phyloP scores from a whole-genome alignment of 129 eudicot species.

The Lactuca saligna region DNA sequence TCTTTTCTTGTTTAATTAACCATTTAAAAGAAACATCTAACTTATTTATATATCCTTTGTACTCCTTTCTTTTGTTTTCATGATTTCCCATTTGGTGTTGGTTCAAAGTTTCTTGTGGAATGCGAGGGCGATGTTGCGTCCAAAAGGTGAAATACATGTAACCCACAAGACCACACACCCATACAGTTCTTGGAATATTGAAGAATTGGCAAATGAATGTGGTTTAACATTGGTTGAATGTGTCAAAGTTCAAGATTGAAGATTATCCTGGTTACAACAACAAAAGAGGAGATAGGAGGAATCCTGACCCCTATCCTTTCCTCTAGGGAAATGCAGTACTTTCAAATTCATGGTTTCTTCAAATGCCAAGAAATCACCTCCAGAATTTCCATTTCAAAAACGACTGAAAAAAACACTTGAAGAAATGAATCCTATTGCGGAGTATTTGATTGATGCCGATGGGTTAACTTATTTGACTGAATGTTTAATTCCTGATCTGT shows the following conservation, averaged over 20 bases:
- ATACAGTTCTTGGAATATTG: conserved; percentile 46
- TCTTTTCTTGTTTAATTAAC: background rate
- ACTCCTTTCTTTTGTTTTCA: no score
- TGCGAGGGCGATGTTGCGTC: conserved; percentile 49
- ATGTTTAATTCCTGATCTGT: no score
- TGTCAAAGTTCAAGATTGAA: conserved; percentile 38
- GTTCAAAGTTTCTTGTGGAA: conserved; percentile 52
- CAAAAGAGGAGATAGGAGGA: conserved; percentile 57
- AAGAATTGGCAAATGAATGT: conserved; percentile 42
- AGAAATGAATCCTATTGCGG: no score
- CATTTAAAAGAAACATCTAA: no score
- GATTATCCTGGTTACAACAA: conserved; percentile 72
- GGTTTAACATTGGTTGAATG: conserved; percentile 31
- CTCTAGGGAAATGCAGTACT: conserved; percentile 50
- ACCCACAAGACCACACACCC: conserved; percentile 58
- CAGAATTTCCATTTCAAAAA: no score
- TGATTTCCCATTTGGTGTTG: conserved; percentile 2
- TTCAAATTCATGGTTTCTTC: conserved; percentile 38
- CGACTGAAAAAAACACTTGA: no score
- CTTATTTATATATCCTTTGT: no score
- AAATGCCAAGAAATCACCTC: background rate
- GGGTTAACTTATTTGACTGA: no score
- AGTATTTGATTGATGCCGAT: no score
- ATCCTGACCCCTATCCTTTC: conserved; percentile 46
- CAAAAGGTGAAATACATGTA: conserved; percentile 58